Evolutionary conservation across 2,329 filamentous ascomycete genomes (phyloP), one percentile per base, ranked within the genome.

Genomic region (Tolypocladium ophioglossoides): DNA sequence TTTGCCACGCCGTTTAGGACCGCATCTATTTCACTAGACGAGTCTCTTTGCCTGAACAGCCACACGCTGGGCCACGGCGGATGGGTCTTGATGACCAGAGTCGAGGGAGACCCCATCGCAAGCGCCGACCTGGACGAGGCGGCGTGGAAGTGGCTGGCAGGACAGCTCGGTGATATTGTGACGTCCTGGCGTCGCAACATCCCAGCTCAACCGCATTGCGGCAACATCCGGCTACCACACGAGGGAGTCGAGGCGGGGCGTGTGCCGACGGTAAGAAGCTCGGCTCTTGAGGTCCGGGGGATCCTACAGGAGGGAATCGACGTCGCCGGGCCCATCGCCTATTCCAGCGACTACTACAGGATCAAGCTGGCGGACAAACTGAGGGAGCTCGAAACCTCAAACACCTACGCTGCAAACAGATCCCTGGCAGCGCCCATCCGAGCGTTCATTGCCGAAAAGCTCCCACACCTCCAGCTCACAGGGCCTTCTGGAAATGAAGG

Each of bases 11-110:
- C 41, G 14, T 32, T 4, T 22, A 34, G 20, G 40, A 34, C 24
- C 10, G 40, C 10, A 27, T 16, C 11, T 6, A 11, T 39, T 20
- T 38, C 27, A n/a, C 24, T 22, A 6, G 38, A 32, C n/a, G n/a
- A 39, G 1, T 4, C 18, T 11, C 38, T 39, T n/a, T 2, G 18
- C 38, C 38, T 39, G 3, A 11, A 20, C 38, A 20, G n/a, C 8
- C 38, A 39, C 16, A 20, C 12, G 3, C 22, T 38, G 20, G 34
- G 20, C 7, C 54, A 59, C 37, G 54, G 56, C 2, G 61, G 59
- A 2, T 63, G 61, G 61, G 61, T 63, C 14, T 35, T 63, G 12
- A 59, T 61, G 53, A 51, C 58, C 2, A 49, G 54, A 10, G 44
- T 59, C 1, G 51, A 57, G 2, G 61, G 61, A 3, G 44, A 38